Evolutionary conservation across 2,329 filamentous ascomycete species (phyloP).

Genomic region (Beauveria sp.): DNA sequence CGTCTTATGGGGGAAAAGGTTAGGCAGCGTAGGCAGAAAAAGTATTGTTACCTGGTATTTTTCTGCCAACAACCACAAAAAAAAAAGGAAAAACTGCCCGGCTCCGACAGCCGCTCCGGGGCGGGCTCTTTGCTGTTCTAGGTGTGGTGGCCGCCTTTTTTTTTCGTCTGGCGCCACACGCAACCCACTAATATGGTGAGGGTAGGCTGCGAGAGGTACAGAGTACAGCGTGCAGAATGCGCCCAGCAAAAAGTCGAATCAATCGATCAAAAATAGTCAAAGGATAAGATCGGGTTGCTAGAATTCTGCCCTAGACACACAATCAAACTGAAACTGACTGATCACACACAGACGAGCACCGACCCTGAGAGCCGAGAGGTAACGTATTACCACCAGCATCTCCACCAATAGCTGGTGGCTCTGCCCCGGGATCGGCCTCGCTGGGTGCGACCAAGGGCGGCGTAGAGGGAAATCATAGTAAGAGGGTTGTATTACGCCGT

Average conservation of each 20-base stretch:
- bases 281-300: too few relatives aligned
- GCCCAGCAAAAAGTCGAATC: too few relatives aligned
- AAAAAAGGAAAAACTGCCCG: background rate
- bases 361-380: background rate
- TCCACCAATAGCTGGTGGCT: background rate
- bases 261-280: too few relatives aligned
- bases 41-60: background rate
- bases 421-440: conserved; percentile 9
- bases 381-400: background rate
- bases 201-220: background rate
- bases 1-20: background rate
- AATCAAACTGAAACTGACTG: too few relatives aligned
- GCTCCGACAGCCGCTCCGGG: conserved; percentile 8
- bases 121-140: background rate
- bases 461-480: background rate
- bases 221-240: too few relatives aligned
- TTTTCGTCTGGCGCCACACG: background rate
- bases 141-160: background rate
- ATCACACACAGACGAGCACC: background rate
- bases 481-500: background rate
- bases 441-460: background rate
- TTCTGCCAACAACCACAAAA: background rate
- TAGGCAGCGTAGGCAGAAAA: background rate
- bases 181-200: background rate
- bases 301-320: too few relatives aligned